Conservation (phyloP, 176 grass and related monocot genomes). For the Ananas comosus region DNA sequence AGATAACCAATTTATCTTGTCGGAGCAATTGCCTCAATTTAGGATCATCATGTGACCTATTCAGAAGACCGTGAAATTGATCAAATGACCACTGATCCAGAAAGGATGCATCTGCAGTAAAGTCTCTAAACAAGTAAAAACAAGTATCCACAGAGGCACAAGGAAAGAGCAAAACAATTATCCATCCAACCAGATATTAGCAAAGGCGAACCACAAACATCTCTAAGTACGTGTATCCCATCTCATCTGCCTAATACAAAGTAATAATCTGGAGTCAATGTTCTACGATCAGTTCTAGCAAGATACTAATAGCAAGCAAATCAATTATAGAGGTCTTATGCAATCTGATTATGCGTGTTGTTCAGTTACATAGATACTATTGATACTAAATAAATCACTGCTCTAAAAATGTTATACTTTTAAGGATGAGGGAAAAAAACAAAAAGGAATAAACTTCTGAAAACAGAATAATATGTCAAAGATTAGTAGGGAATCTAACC, state of each 20-base stretch:
- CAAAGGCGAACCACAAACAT: not conserved
- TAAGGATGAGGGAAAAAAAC: no score
- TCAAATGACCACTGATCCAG: conserved; percentile 97
- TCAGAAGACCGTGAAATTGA: conserved; percentile 88
- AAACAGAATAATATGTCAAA: not conserved
- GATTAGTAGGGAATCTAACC: conserved; percentile 35
- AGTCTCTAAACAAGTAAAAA: not conserved
- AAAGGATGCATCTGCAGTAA: conserved; percentile 86
- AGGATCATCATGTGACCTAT: conserved; percentile 50
- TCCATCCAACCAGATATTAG: not conserved
- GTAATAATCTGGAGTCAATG: not conserved
- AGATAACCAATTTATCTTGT: conserved; percentile 88
- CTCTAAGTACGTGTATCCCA: not conserved
- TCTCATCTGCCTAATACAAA: not conserved
- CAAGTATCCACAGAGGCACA: not conserved
- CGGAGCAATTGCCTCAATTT: conserved; percentile 62
- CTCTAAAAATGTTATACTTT: no score
- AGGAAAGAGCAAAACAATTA: conserved; percentile 23
- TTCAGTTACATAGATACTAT: no score
- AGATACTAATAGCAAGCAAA: not conserved
- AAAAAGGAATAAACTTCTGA: no score
- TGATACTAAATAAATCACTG: no score
- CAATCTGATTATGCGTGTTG: no score
- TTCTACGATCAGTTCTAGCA: not conserved
- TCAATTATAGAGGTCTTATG: not conserved